A percentile compares a stretch with the other conserved stretches of the same genome.
These are phyloP conservation scores for Schwanniomyces polymorphus DNA, from an alignment of 805 yeast genomes.

Conservation along the genomic window DNA sequence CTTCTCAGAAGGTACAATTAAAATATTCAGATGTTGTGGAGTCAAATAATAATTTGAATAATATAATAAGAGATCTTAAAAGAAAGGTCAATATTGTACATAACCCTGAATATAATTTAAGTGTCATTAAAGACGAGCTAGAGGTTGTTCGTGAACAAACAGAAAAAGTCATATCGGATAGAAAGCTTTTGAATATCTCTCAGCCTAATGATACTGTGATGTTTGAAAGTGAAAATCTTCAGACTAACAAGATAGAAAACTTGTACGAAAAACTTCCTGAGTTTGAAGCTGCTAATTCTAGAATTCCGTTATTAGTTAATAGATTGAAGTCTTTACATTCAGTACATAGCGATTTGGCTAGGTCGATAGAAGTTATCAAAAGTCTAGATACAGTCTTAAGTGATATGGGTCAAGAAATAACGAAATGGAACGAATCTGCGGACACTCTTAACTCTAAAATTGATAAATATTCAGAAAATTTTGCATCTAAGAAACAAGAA, in stretches of 20 bases:
- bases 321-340: conserved; percentile 32
- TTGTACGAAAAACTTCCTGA: conserved; percentile 24
- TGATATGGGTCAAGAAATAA: conserved; percentile 24
- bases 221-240: background rate
- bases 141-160: conserved; percentile 20
- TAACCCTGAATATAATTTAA: conserved; percentile 33
- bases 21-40: background rate
- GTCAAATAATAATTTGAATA: conserved; percentile 18
- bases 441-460: conserved; percentile 20
- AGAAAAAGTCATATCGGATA: conserved; percentile 21
- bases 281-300: conserved; percentile 18
- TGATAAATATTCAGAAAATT: conserved; percentile 17
- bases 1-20: conserved; percentile 3
- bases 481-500: conserved; percentile 21
- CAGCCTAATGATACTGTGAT: background rate
- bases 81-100: conserved; percentile 33
- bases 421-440: conserved; percentile 29
- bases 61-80: conserved; percentile 27
- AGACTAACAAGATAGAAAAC: conserved; percentile 19
- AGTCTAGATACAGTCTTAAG: conserved; percentile 27
- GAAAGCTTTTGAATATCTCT: conserved; percentile 12
- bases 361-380: conserved; percentile 21
- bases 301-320: conserved; percentile 23
- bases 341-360: conserved; percentile 32
- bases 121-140: conserved; percentile 22